These are phyloP conservation scores for Blakeslea trispora DNA, from an alignment of 371 early-diverging fungal genomes.

Conservation along the genomic window DNA sequence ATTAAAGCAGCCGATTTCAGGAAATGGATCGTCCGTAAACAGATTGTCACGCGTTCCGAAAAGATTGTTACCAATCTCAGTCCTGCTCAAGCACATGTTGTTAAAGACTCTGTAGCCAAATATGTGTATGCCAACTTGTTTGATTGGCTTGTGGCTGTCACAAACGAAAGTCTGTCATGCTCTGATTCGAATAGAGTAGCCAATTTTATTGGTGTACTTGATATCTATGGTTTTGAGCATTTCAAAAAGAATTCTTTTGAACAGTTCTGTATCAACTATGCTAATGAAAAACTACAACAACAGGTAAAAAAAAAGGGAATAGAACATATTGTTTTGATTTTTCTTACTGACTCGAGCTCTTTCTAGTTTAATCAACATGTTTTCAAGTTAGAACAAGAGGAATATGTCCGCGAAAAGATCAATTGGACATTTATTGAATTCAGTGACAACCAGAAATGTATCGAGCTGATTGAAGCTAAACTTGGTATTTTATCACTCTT, in stretches of 20 bases:
- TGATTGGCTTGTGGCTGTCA: constrained; percentile 88
- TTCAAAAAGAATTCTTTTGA: constrained; percentile 98
- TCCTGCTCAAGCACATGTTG: constrained; percentile 76
- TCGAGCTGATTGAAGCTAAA: constrained; percentile 97
- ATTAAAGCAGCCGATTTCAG: constrained; percentile 75
- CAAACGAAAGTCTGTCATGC: constrained; percentile 76
- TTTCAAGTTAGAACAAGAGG: constrained; percentile 93
- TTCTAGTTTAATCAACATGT: constrained; percentile 70
- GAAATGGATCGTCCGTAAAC: constrained; percentile 92
- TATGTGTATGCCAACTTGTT: constrained; percentile 91
- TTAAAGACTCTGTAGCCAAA: constrained; percentile 92
- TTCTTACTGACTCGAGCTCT: no score
- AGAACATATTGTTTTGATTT: no score
- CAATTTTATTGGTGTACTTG: constrained; percentile 93
- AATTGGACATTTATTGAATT: constrained; percentile 94
- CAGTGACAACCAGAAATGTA: constrained; percentile 99
- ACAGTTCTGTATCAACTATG: constrained; percentile 99
- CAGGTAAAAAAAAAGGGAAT: constrained; percentile 35
- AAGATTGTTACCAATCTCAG: constrained; percentile 83
- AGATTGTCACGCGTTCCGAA: constrained; percentile 87
- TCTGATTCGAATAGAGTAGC: constrained; percentile 42
- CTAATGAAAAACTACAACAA: constrained; percentile 98
- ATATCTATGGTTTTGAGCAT: constrained; percentile 97
- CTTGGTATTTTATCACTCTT: constrained; percentile 94
- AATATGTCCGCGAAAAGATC: constrained; percentile 93